These are phyloP conservation scores for Tricholoma sp. DNA, from an alignment of 768 basidiomycete species.

Conservation along the genomic window DNA sequence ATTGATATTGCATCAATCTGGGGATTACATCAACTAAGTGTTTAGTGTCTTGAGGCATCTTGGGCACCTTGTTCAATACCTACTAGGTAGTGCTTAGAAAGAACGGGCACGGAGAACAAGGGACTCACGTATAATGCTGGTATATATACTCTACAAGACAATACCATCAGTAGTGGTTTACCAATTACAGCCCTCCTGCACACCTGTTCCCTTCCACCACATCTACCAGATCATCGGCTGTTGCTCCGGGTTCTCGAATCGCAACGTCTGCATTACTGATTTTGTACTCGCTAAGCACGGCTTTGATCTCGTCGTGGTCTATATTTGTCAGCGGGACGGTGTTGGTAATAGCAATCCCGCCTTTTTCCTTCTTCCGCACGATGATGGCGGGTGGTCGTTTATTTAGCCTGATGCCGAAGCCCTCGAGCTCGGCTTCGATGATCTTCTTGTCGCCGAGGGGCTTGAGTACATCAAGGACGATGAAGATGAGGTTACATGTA, in stretches of 20 bases:
- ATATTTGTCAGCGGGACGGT: conserved; percentile 95
- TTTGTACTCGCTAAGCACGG: conserved; percentile 88
- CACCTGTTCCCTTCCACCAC: conserved; percentile 94
- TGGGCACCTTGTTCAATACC: conserved; percentile 77
- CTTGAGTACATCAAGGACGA: conserved; percentile 96
- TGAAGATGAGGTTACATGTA: conserved; percentile 98
- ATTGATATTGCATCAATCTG: conserved; percentile 97
- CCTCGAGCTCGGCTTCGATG: conserved; percentile 91
- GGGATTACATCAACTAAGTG: not conserved
- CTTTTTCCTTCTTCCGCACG: conserved; percentile 85
- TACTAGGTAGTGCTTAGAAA: conserved; percentile 20
- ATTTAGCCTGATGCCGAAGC: conserved; percentile 96
- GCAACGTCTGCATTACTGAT: conserved; percentile 87
- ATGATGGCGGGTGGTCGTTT: conserved; percentile 87
- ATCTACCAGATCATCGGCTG: conserved; percentile 94
- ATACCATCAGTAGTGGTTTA: not conserved
- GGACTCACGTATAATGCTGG: conserved; percentile 79
- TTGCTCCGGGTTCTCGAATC: conserved; percentile 88
- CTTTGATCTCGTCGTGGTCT: conserved; percentile 94
- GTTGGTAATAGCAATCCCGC: conserved; percentile 91
- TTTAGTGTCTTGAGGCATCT: not conserved
- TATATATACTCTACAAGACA: conserved; percentile 72
- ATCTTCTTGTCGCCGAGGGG: conserved; percentile 93
- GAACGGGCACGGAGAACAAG: not conserved
- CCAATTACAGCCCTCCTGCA: conserved; percentile 11